Base-by-base conservation (phyloP, 176 grass and related monocot genomes). In the Chrysopogon serrulatus region DNA sequence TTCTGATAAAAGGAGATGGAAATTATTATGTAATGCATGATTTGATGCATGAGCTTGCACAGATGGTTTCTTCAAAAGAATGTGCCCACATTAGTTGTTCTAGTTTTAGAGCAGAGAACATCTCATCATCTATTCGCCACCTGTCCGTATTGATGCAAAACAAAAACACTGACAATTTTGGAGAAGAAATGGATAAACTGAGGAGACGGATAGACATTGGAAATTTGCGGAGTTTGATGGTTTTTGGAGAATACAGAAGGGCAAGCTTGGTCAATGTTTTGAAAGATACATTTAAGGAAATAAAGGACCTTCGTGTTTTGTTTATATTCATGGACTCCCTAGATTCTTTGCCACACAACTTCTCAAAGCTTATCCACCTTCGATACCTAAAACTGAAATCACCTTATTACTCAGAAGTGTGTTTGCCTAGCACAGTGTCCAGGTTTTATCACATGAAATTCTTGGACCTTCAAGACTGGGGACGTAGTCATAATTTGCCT, bases 341-440 rank as follows among this genome's bases (percentile, higher is more conserved):
- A 13, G 1, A 40, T 1, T 40, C 7, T n/a, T 69, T 68, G 23
- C 79, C 45, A 13, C 1, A 51, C 4, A 37, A 69, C 23, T 69
- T 68, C 8, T 40, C 79, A 3, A 81, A 54, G 11, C 79, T 81
- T 54, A 19, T 81, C 31, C 78, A 80, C 18, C 78, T 80, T 1
- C 30, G 31, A 0, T 80, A 53, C 63, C 44, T 80, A 3, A 51
- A 68, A 68, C 35, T 80, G 10, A 0, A 0, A 10, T 48, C 41
- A 37, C 11, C 62, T 48, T 0, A 1, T 13, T 12, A 5, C 5
- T 56, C 39, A 71, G 35, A 41, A 13, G 5, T 24, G 4, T 45
- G 0, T 8, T 10, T 65, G 8, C 65, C 79, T 42, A 71, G 8
- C 5, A 11, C n/a, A 12, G 0, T 68, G 15, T 54, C 45, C 1